phyloP scores from a whole-genome alignment of 73 alveolate genomes.

The Stentor roeselii region DNA sequence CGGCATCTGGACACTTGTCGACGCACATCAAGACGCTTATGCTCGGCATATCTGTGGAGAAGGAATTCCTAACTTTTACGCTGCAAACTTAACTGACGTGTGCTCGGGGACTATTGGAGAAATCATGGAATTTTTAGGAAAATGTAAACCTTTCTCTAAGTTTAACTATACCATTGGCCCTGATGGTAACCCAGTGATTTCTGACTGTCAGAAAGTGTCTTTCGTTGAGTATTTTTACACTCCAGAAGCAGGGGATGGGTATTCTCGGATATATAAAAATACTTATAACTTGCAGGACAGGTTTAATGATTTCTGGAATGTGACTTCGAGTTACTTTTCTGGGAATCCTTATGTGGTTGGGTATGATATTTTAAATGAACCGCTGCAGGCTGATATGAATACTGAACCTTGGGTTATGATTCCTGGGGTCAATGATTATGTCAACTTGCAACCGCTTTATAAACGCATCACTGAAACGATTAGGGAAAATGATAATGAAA shows the following conservation, averaged over 20 bases:
- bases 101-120: background rate
- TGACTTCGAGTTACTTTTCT: conserved; percentile 14
- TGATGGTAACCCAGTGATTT: conserved; percentile 24
- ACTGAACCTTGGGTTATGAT: conserved; percentile 26
- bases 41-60: conserved; percentile 41
- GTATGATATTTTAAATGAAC: conserved; percentile 39
- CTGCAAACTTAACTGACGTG: conserved; percentile 25
- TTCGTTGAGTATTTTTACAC: conserved; percentile 31
- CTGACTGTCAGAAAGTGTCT: conserved; percentile 5
- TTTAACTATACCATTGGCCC: background rate
- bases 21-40: conserved; percentile 38
- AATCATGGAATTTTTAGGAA: conserved; percentile 4
- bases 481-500: conserved; percentile 33
- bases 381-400: conserved; percentile 28
- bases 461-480: conserved; percentile 24
- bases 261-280: conserved; percentile 30
- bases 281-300: conserved; percentile 25
- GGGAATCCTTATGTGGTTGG: conserved; percentile 36
- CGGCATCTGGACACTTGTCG: conserved; percentile 33
- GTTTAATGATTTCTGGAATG: conserved; percentile 32
- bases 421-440: conserved; percentile 35
- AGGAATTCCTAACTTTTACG: conserved; percentile 38
- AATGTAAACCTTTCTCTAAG: conserved; percentile 6
- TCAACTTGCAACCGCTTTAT: conserved; percentile 17
- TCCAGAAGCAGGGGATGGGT: conserved; percentile 40